Evolutionary conservation across 192 early-diverging fungal genomes (phyloP), one percentile per base, ranked within the genome.

Genomic region (Coemansia sp.): DNA sequence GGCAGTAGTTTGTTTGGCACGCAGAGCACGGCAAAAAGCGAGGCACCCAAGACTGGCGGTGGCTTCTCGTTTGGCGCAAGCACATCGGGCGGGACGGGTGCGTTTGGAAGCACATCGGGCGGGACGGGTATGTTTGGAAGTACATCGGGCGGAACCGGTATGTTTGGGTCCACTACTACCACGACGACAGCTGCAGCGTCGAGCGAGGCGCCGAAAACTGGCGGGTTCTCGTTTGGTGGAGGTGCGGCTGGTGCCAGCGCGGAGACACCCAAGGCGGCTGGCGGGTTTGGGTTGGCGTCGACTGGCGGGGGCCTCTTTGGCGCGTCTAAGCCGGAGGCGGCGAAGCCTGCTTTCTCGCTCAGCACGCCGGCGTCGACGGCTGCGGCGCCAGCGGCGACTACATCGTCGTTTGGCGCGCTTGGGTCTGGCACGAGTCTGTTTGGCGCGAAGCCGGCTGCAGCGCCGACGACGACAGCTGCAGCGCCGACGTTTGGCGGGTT

Each of bases 401-500:
- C 50, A 32, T 31, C 27, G 6, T 22, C 47, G 11, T 49, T 49
- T 49, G 47, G 47, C 6, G 47, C 21, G 8, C 16, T 45, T 45
- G 44, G 44, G n/a, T n/a, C n/a, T 44, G 5, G 16, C 54, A 56
- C 28, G 12, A 19, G n/a, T n/a, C n/a, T n/a, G n/a, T n/a, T n/a
- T n/a, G n/a, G n/a, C n/a, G n/a, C 52, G 2, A 68, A 61, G 30
- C 53, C 66, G 16, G 35, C 59, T 14, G 30, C 67, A 32, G 12
- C 67, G 29, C 43, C 65, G 23, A 12, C 52, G 2, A 68, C 60
- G 30, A 45, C 66, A 14, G 35, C 59, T 14, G 30, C 67, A 32
- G 12, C 67, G 29, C 43, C 65, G 23, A 12, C 43, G 10, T 60
- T 45, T 62, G 58, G 64, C 16, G 51, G 48, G 38, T 60, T 60